Conservation (phyloP, 2,329 filamentous ascomycete genomes). For the Fusarium vanettenii region DNA sequence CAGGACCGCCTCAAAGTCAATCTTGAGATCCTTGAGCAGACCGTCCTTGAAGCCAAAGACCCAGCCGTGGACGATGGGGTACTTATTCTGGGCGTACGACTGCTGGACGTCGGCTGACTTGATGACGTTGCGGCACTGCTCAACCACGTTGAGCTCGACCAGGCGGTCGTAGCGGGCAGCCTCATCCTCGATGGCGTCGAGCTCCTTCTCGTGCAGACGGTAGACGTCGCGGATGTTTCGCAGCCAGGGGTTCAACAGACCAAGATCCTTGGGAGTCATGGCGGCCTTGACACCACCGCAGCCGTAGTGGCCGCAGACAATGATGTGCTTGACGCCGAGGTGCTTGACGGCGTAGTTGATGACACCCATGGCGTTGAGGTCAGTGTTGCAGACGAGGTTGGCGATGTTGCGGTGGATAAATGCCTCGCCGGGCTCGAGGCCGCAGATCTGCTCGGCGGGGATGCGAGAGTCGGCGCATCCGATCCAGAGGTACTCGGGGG, state of each 20-base stretch:
- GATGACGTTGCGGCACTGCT: conserved; percentile 82
- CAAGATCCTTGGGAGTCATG: conserved; percentile 77
- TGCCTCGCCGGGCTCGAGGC: conserved; percentile 86
- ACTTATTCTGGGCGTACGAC: conserved; percentile 70
- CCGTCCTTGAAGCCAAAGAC: conserved; percentile 78
- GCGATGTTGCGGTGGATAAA: conserved; percentile 97
- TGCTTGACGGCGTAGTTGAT: conserved; percentile 89
- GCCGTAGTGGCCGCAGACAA: conserved; percentile 83
- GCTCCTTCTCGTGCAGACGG: conserved; percentile 75
- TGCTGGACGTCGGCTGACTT: conserved; percentile 85
- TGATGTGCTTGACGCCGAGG: conserved; percentile 83
- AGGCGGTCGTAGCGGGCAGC: conserved; percentile 74
- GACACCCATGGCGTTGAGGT: conserved; percentile 83
- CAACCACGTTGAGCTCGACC: conserved; percentile 85
- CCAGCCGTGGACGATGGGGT: conserved; percentile 79
- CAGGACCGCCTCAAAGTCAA: conserved; percentile 69
- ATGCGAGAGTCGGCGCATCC: conserved; percentile 92
- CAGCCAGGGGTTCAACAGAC: conserved; percentile 79
- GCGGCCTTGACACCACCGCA: conserved; percentile 82
- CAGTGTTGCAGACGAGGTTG: conserved; percentile 84
- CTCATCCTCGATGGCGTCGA: conserved; percentile 71
- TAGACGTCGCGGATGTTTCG: conserved; percentile 81
- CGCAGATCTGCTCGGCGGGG: conserved; percentile 89
- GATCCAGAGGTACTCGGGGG: conserved; percentile 84
- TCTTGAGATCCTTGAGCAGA: conserved; percentile 72